Base-by-base conservation (phyloP, 495 filamentous ascomycete genomes). In the Cudoniella acicularis region DNA sequence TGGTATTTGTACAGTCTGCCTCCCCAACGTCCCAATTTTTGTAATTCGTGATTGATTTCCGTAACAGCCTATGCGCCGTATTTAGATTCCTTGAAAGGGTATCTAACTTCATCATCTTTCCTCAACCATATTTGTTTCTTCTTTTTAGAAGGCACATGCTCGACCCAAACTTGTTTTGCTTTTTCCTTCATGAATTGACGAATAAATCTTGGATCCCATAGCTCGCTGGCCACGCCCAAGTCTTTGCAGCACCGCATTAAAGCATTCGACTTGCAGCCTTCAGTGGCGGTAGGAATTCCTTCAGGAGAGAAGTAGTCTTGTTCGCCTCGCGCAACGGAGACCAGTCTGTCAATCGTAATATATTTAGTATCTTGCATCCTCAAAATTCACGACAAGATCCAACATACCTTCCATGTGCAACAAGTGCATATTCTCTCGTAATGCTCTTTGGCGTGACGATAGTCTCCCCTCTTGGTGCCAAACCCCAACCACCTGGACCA, bases 211-310 rank as follows among this genome's bases (percentile, higher is more conserved):
- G 94, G 94, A 75, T 98, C 94, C 94, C 94, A 98, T 42, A 98
- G 77, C 72, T 98, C 94, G 64, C 87, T 91, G 2, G 92, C 95
- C 55, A 98, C 87, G 11, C 94, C 94, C 21, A 98, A 80, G 72
- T 98, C 94, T 75, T 98, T 98, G 76, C 95, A 98, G 77, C 91
- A 96, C 22, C 94, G 88, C 79, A 96, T 90, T 54, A 98, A 79
- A 18, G 94, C 94, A 71, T 98, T 98, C 17, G 91, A 96, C 71
- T 96, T 95, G 77, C 91, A 96, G 18, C 94, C 94, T 72, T 98
- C 94, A 26, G 92, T 92, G 0, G 95, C 94, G 1, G 92, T 98
- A n/a, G 94, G 91, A 58, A 98, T 94, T 48, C 89, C 90, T 55
- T 96, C 91, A 11, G 90, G 85, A 53, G 83, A 85, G 74, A 98